Base-by-base conservation (phyloP, 345 rosid species). In the Aegle marmelos region DNA sequence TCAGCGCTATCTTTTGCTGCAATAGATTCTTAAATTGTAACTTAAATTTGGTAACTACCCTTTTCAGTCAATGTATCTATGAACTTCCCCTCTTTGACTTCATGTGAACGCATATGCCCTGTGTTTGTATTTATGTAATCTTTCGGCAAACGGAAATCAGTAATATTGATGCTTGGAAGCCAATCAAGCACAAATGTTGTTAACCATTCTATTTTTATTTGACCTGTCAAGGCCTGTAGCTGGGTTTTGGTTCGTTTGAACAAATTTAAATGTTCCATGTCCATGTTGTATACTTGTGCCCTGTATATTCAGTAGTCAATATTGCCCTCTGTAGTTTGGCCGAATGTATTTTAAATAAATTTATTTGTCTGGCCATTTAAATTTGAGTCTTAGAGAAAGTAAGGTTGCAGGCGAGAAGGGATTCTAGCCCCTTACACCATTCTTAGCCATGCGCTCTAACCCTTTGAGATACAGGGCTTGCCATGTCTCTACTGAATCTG, bases 121-220 rank as follows among this genome's bases (percentile, higher is more conserved):
- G 10, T 5, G 45, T 54, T 56, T 1, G 56, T 56, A 25, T 56
- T 76, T 53, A 19, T 64, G n/a, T 65, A 64, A 64, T 48, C 7
- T 31, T 48, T 63, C 21, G 21, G 56, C 56, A 10, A 41, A 41
- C 11, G 50, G 50, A 41, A 41, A 41, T 41, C 16, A 2, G 50
- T 13, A 13, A 45, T 45, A 45, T 45, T 1, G 4, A 45, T 3
- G 48, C 13, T 41, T 14, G 16, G 48, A 41, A 41, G 16, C 8
- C 62, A 9, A 48, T 73, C 4, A 57, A 25, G 48, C 73, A 74
- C 19, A 77, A 66, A 45, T 81, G 80, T 59, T 57, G 41, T 39
- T 30, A 77, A 74, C 50, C 73, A 64, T 58, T 70, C 57, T 39
- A 34, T 74, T 45, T 70, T 67, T 7, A 77, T 3, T 45, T 69